Evolutionary conservation across 768 basidiomycete genomes (phyloP).

Genomic region (Agaricus sinodeliciosus): DNA sequence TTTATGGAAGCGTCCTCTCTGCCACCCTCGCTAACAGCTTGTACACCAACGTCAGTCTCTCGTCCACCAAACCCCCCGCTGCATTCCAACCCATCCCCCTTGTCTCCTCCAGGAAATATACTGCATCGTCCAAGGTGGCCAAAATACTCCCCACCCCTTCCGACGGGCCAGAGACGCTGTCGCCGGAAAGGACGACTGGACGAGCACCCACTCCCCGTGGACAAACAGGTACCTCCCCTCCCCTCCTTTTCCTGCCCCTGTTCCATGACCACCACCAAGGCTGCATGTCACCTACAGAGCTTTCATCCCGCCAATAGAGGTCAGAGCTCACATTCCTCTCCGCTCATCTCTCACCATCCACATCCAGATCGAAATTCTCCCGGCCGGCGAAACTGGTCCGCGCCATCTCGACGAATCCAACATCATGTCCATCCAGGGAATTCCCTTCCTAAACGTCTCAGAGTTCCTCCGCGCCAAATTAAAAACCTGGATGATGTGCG

Average conservation of each 20-base stretch:
- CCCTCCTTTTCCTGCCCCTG: neutral
- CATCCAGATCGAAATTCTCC: slow-evolving; percentile 71
- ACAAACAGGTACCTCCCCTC: slow-evolving; percentile 57
- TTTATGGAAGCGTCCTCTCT: slow-evolving; percentile 69
- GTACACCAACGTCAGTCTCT: slow-evolving; percentile 54
- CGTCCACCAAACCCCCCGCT: too few species aligned
- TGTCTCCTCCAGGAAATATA: slow-evolving; percentile 59
- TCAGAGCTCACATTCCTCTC: slow-evolving; percentile 25
- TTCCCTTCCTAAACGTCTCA: slow-evolving; percentile 80
- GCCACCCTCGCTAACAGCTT: slow-evolving; percentile 62
- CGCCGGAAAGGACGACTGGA: slow-evolving; percentile 55
- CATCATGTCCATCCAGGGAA: slow-evolving; percentile 57
- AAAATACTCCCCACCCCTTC: slow-evolving; percentile 59
- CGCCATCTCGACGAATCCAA: slow-evolving; percentile 64
- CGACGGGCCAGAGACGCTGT: slow-evolving; percentile 75
- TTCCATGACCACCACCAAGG: slow-evolving; percentile 26
- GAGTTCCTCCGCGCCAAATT: slow-evolving; percentile 85
- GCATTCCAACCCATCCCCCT: too few species aligned
- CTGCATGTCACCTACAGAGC: slow-evolving; percentile 72
- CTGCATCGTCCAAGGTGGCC: slow-evolving; percentile 77
- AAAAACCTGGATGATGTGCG: slow-evolving; percentile 77
- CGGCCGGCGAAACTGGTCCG: slow-evolving; percentile 77
- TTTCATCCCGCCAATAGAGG: slow-evolving; percentile 73
- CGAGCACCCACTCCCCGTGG: slow-evolving; percentile 74
- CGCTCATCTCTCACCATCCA: too few species aligned